Evolutionary conservation across 345 rosid species (phyloP), one percentile per base, ranked within the genome.

Genomic region (Moringa oleifera): DNA sequence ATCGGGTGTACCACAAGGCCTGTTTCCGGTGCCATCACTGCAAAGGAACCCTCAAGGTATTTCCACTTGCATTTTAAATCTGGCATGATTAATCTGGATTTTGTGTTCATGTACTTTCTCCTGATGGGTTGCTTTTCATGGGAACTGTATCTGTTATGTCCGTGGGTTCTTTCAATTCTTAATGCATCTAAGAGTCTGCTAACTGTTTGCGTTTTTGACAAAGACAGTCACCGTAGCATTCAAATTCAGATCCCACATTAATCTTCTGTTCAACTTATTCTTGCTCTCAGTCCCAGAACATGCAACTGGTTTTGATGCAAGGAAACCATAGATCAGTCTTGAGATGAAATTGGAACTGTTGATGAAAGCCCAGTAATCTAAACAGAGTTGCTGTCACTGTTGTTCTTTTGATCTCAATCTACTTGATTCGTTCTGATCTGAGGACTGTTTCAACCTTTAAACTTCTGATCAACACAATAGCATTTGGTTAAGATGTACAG

Each of bases 1-100:
- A 88, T 68, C 82, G 99, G 18, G 62, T 82, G 25, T 94, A 83
- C 71, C 97, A 94, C 80, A 88, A 88, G 80, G 89, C 97, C 53
- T 90, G 97, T 77, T 94, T 94, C 84, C 76, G 99, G 54, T 94
- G 97, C 86, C 99, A 94, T 76, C 99, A 94, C 82, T 94, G 99
- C 87, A 86, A 80, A 77, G 99, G 99, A 74, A 94, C 97, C 60
- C 96, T 94, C 79, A 90, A 94, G 95, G 99, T 88, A 54, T 24
- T 33, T 25, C n/a, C n/a, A n/a, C n/a, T n/a, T n/a, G n/a, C n/a
- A n/a, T 25, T 55, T 55, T 55, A 18, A 13, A 0, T 20, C 11
- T 55, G 15, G 11, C 58, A 61, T 21, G 20, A 4, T 19, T 1
- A 45, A 24, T 64, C 46, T 63, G 4, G 16, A 2, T 63, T 23